Conservation (phyloP, 2,329 filamentous ascomycete genomes). For the Epichloe scottii region DNA sequence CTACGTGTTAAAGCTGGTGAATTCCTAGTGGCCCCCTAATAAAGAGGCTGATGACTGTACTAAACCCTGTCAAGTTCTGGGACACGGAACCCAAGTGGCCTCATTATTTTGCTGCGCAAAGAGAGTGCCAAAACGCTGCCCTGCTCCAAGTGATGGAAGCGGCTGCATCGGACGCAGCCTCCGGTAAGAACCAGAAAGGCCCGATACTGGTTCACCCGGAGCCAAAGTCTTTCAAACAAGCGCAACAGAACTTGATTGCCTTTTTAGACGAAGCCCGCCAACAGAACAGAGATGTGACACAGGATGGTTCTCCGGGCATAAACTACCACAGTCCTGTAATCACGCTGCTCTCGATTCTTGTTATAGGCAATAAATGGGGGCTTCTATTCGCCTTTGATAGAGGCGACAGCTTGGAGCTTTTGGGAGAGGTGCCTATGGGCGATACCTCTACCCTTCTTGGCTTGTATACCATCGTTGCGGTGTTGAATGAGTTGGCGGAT, state of each 20-base stretch:
- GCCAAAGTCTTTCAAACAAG: background rate
- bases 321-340: too few species aligned
- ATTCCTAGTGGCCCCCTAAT: background rate
- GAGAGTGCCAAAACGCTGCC: slow-evolving; percentile 3
- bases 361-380: too few species aligned
- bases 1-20: background rate
- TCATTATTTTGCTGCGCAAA: slow-evolving; percentile 1
- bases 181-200: background rate
- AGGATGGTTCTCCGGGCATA: too few species aligned
- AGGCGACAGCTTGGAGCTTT: too few species aligned
- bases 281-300: background rate
- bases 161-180: background rate
- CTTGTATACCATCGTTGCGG: too few species aligned
- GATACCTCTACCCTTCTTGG: too few species aligned
- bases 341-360: too few species aligned
- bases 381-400: too few species aligned
- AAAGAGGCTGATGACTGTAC: background rate
- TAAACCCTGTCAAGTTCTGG: background rate
- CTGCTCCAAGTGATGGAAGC: background rate
- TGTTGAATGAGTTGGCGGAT: too few species aligned
- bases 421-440: too few species aligned
- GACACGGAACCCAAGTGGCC: background rate
- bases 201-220: slow-evolving; percentile 1
- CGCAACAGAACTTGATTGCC: background rate
- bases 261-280: slow-evolving; percentile 3